Evolutionary conservation across 108 stramenopile species (phyloP), one percentile per base, ranked within the genome.

Genomic region (Conticribra guillardii): DNA sequence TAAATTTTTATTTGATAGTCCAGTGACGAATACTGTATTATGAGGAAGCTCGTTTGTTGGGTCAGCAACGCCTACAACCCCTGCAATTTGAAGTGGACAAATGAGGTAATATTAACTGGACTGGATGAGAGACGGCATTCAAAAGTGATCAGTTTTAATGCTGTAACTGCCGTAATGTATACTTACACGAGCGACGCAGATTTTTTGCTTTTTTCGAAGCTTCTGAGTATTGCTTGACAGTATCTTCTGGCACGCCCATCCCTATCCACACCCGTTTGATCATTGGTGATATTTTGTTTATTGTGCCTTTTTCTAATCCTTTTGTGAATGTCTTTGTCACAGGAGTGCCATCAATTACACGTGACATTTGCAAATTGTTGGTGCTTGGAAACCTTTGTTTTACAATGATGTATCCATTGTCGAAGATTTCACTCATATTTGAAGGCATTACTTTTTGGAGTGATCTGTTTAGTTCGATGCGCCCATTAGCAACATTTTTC

Each of bases 401-500:
- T 9, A 72, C 55, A 27, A 63, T 51, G 17, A 72, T 55, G 31
- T 23, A 49, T 11, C 71, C 72, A 54, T 56, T 23, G 31, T 58
- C 32, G 46, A 18, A 48, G 16, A 59, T 71, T 3, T 45, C 47
- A 15, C 60, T 48, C 0, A 22, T 32, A 52, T 30, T 61, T 5
- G 87, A 85, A 44, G 75, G 66, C 19, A 23, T 46, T 4, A 88
- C 87, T 64, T 85, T 85, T 48, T 54, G 37, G 57, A 85, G 83
- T 18, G 87, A 83, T 27, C 63, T 30, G 41, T 82, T 73, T 18
- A 88, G 59, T 51, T 85, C 49, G 22, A 88, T 83, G 4, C 79
- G 63, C 15, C 56, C 50, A 1, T 54, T 62, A 17, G 23, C 22
- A 8, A 44, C 28, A 54, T 46, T 69, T 1, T 55, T 58, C 49